Conservation (phyloP, 73 alveolate species). For the Urostyla sp. region DNA sequence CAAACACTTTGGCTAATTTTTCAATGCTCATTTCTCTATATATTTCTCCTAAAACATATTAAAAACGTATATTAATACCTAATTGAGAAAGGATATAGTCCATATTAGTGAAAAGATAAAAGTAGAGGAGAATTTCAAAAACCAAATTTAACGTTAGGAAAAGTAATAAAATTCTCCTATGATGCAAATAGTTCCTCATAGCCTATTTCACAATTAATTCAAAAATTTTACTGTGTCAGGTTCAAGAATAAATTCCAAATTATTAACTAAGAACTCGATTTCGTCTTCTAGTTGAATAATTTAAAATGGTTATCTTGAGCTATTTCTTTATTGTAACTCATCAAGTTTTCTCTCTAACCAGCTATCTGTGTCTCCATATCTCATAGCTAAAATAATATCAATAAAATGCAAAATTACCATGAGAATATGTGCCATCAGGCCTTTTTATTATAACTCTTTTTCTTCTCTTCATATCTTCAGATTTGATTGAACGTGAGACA, state of each 20-base stretch:
- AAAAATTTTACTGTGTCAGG: constrained; percentile 14
- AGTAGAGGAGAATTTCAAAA: constrained; percentile 31
- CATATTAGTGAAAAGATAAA: constrained; percentile 35
- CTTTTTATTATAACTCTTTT: constrained; percentile 2
- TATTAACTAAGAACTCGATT: constrained; percentile 31
- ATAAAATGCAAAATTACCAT: background rate
- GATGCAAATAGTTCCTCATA: constrained; percentile 4
- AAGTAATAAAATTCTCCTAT: constrained; percentile 9
- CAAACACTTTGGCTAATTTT: constrained; percentile 19
- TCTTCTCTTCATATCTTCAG: constrained; percentile 35
- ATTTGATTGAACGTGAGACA: constrained; percentile 14
- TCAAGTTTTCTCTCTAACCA: constrained; percentile 40
- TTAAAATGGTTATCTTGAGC: background rate
- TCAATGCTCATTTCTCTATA: constrained; percentile 39
- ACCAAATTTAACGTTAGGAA: background rate
- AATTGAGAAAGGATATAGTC: constrained; percentile 15
- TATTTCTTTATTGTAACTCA: constrained; percentile 5
- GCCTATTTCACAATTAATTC: background rate
- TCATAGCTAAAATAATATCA: background rate
- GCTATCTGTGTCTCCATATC: constrained; percentile 33
- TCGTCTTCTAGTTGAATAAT: constrained; percentile 29
- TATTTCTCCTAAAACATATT: too few relatives aligned
- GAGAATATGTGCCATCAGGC: constrained; percentile 54
- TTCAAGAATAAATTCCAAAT: constrained; percentile 20
- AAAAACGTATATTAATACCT: too few relatives aligned